Percentiles rank a stretch among this genome's conserved stretches.
phyloP scores from a whole-genome alignment of 2,329 filamentous ascomycete species.

The Coniella lustricola region DNA sequence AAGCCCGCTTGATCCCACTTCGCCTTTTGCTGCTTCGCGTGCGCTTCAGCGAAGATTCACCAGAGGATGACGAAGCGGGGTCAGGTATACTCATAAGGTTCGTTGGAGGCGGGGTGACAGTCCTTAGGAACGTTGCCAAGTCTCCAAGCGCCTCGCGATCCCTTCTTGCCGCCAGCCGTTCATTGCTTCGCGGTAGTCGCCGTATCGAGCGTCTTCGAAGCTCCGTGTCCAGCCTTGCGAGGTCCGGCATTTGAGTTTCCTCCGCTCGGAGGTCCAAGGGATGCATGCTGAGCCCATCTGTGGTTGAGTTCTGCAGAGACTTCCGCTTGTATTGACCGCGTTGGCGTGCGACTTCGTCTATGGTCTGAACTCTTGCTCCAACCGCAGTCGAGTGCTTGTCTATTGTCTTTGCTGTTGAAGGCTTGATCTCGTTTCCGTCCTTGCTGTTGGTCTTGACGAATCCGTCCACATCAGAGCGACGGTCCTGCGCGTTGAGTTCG shows the following conservation, averaged over 20 bases:
- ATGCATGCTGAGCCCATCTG: no score
- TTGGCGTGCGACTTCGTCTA: no score
- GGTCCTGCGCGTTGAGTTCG: no score
- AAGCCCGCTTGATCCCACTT: conserved; percentile 32
- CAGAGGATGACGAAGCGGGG: conserved; percentile 15
- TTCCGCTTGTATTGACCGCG: no score
- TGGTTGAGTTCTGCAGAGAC: background rate
- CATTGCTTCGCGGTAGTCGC: background rate
- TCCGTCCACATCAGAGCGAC: no score
- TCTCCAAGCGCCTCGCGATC: conserved; percentile 23
- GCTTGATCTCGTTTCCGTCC: no score
- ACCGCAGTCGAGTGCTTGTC: no score
- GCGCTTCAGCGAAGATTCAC: conserved; percentile 3
- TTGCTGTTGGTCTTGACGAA: no score
- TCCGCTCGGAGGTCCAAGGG: no score
- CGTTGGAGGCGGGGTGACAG: conserved; percentile 38
- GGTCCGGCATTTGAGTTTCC: background rate
- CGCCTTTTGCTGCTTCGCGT: conserved; percentile 23
- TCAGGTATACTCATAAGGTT: conserved; percentile 44
- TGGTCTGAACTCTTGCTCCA: no score
- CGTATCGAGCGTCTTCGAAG: background rate
- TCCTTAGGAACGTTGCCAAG: conserved; percentile 43
- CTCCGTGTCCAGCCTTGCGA: background rate
- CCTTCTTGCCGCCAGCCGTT: conserved; percentile 1
- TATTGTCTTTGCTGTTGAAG: no score